Evolutionary conservation across 148 eudicot species (phyloP).

Genomic region (Gaultheria prostrata): DNA sequence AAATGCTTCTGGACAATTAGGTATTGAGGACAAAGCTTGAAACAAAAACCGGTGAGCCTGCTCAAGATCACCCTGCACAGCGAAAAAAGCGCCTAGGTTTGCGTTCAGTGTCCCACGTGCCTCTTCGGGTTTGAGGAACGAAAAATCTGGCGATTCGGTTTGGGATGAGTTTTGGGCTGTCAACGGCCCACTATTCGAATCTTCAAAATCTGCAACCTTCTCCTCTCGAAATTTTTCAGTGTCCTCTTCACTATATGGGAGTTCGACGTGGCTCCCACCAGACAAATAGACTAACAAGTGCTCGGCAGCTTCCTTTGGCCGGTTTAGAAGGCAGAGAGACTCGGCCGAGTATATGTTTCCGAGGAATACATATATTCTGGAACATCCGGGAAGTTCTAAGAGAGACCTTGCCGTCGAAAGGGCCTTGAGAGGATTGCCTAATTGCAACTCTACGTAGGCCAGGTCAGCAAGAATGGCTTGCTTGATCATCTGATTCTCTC

Average conservation of each 20-base stretch:
- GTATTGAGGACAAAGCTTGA: constrained; percentile 50
- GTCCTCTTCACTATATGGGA: constrained; percentile 75
- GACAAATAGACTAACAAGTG: constrained; percentile 60
- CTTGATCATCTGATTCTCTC: constrained; percentile 62
- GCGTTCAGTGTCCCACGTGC: constrained; percentile 70
- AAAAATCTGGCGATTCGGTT: constrained; percentile 38
- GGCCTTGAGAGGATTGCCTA: constrained; percentile 69
- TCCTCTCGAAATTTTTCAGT: constrained; percentile 55
- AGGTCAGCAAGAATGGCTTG: constrained; percentile 77
- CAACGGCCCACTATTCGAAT: constrained; percentile 31
- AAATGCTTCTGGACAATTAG: constrained; percentile 59
- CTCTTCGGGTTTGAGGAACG: constrained; percentile 63
- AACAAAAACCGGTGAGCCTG: constrained; percentile 49
- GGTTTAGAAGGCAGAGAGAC: constrained; percentile 79
- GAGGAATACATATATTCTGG: constrained; percentile 54
- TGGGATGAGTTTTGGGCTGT: constrained; percentile 23
- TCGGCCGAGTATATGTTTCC: constrained; percentile 84
- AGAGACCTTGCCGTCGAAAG: constrained; percentile 61
- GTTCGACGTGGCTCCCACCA: constrained; percentile 37
- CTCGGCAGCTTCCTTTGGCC: constrained; percentile 79
- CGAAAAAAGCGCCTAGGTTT: constrained; percentile 59
- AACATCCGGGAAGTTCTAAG: constrained; percentile 57
- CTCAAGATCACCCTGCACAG: constrained; percentile 64
- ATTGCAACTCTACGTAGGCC: constrained; percentile 76
- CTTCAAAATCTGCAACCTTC: constrained; percentile 58